Conservation (phyloP, 148 eudicot genomes). For the Rhododendron kiyosumense region DNA sequence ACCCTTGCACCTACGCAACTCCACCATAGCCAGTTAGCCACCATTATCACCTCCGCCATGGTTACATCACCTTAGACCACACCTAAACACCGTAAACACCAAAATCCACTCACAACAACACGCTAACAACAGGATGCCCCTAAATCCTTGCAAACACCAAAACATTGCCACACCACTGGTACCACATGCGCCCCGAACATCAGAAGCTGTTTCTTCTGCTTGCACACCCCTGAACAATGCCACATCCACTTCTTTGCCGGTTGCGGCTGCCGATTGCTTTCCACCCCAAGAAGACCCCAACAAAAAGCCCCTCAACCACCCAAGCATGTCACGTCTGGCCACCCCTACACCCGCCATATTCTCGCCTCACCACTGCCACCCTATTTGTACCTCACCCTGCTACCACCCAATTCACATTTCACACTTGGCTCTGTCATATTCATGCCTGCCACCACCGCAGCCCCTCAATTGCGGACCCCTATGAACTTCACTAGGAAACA, state of each 20-base stretch:
- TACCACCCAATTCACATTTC: not conserved
- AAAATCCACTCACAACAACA: not conserved
- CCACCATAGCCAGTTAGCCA: not conserved
- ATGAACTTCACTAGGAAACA: not conserved
- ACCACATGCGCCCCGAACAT: not conserved
- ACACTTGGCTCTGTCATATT: not conserved
- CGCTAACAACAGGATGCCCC: not conserved
- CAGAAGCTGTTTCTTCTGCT: not conserved
- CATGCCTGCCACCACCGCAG: not conserved
- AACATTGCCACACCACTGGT: not conserved
- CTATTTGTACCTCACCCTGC: not conserved
- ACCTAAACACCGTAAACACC: not conserved
- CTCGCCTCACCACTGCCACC: not conserved
- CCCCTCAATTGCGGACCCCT: not conserved
- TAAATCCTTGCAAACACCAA: not conserved
- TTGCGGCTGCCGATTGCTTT: not conserved
- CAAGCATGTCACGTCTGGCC: not conserved
- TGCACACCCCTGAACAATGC: not conserved
- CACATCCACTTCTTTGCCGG: not conserved
- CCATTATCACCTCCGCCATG: not conserved
- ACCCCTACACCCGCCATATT: not conserved
- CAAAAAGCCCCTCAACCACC: too few relatives aligned
- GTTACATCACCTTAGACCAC: not conserved
- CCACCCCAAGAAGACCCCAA: too few relatives aligned
- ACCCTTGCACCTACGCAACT: not conserved